These are phyloP conservation scores for Eragrostis curvula DNA, from an alignment of 176 grass and related monocot genomes.

Conservation along the genomic window DNA sequence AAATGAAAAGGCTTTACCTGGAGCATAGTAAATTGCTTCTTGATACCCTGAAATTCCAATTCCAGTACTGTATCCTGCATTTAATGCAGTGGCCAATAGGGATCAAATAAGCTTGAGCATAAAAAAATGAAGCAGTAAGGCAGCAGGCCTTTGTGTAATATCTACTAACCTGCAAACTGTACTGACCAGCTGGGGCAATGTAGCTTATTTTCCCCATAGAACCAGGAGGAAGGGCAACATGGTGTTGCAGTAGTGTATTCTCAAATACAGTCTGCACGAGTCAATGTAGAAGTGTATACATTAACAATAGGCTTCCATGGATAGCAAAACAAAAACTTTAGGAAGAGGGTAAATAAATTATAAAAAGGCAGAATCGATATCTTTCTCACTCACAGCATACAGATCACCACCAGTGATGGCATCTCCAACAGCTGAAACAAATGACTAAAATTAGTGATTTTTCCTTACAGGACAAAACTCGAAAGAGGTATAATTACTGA, in stretches of 20 bases:
- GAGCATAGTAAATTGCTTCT: conserved; percentile 82
- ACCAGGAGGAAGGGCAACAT: conserved; percentile 78
- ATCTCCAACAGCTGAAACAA: conserved; percentile 57
- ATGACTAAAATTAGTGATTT: conserved; percentile 16
- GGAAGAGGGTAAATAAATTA: background rate
- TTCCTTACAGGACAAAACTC: conserved; percentile 15
- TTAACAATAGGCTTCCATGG: no score
- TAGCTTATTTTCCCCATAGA: conserved; percentile 81
- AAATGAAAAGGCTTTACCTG: conserved; percentile 48
- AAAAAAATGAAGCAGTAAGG: background rate
- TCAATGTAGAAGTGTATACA: background rate
- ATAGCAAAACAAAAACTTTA: no score
- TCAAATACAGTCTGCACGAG: conserved; percentile 2
- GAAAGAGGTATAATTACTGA: conserved; percentile 17
- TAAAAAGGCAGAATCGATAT: background rate
- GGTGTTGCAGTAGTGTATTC: conserved; percentile 72
- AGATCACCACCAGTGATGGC: conserved; percentile 65
- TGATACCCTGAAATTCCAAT: conserved; percentile 82
- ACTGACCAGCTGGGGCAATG: conserved; percentile 76
- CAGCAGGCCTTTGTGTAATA: background rate
- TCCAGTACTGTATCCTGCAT: conserved; percentile 78
- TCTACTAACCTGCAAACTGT: conserved; percentile 66
- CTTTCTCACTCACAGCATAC: conserved; percentile 64
- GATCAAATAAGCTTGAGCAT: conserved; percentile 1
- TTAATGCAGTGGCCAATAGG: conserved; percentile 24